Evolutionary conservation across 2,329 filamentous ascomycete genomes (phyloP).

Genomic region (Pezicula neosporulosa): DNA sequence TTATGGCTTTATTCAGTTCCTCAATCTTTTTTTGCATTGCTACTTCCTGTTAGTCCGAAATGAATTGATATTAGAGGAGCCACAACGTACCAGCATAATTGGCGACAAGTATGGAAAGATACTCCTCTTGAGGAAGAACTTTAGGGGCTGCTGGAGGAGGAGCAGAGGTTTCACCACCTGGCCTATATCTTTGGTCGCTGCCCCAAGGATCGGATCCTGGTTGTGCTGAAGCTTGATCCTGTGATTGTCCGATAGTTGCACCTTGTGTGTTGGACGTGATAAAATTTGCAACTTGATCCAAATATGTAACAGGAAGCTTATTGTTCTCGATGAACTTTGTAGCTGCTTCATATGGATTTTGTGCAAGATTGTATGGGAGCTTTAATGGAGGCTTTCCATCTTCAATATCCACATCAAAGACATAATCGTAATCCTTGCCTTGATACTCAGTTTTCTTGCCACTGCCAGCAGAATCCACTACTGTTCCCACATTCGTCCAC

Average conservation of each 20-base stretch:
- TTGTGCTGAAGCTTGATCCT: slow-evolving; percentile 35
- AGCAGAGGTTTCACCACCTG: slow-evolving; percentile 55
- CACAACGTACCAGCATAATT: slow-evolving; percentile 44
- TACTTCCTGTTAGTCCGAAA: slow-evolving; percentile 22
- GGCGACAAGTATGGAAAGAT: slow-evolving; percentile 72
- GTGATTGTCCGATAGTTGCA: slow-evolving; percentile 68
- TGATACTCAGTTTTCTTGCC: slow-evolving; percentile 72
- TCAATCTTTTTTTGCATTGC: slow-evolving; percentile 74
- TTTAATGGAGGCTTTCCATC: slow-evolving; percentile 91
- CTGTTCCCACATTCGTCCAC: slow-evolving; percentile 90
- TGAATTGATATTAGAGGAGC: slow-evolving; percentile 12
- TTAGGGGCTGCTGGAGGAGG: slow-evolving; percentile 44
- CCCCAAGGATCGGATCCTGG: slow-evolving; percentile 68
- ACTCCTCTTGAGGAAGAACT: slow-evolving; percentile 74
- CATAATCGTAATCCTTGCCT: slow-evolving; percentile 90
- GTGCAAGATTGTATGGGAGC: slow-evolving; percentile 87
- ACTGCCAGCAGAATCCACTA: slow-evolving; percentile 82
- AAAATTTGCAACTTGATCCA: slow-evolving; percentile 91
- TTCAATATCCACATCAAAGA: slow-evolving; percentile 95
- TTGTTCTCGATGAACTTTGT: slow-evolving; percentile 89
- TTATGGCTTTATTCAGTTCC: slow-evolving; percentile 70
- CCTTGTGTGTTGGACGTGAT: slow-evolving; percentile 88
- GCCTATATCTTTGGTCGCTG: slow-evolving; percentile 73
- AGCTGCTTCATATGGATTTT: slow-evolving; percentile 89
- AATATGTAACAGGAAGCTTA: slow-evolving; percentile 79